Percentiles rank a stretch among this genome's conserved stretches.
phyloP scores from a whole-genome alignment of 179 eudicot species.

The Silene noctiflora region DNA sequence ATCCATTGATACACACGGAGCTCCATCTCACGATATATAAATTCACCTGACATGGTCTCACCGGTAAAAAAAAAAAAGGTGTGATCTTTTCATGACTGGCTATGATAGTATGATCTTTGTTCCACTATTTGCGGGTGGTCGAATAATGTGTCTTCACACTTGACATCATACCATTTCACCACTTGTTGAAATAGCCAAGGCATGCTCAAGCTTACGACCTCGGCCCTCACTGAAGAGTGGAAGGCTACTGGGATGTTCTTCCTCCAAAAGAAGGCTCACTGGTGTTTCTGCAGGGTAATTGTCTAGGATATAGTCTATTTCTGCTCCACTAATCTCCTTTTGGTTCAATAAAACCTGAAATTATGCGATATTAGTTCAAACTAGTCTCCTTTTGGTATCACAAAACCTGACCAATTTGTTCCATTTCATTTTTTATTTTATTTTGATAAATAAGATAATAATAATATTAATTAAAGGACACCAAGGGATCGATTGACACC shows the following conservation, averaged over 20 bases:
- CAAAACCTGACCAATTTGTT: neutral
- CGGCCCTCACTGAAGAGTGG: conserved; percentile 41
- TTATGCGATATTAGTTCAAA: conserved; percentile 7
- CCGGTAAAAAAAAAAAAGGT: neutral
- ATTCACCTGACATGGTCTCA: neutral
- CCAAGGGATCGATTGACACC: no score
- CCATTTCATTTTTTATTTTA: neutral
- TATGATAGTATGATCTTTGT: neutral
- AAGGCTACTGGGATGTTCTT: conserved; percentile 65
- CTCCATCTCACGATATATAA: neutral
- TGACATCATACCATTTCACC: conserved; percentile 31
- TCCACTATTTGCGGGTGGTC: neutral
- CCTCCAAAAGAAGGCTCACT: conserved; percentile 58
- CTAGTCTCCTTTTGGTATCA: neutral
- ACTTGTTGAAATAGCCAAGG: conserved; percentile 23
- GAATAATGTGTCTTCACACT: neutral
- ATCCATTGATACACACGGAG: neutral
- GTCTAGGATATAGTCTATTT: conserved; percentile 64
- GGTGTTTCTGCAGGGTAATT: conserved; percentile 75
- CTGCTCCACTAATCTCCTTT: conserved; percentile 73
- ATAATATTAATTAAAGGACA: no score
- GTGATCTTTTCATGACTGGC: neutral
- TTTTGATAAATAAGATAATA: no score
- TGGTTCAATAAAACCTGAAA: conserved; percentile 66
- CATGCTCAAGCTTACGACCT: conserved; percentile 38